Base-by-base conservation (phyloP, 2,329 filamentous ascomycete species). In the Fusarium verrucosum region DNA sequence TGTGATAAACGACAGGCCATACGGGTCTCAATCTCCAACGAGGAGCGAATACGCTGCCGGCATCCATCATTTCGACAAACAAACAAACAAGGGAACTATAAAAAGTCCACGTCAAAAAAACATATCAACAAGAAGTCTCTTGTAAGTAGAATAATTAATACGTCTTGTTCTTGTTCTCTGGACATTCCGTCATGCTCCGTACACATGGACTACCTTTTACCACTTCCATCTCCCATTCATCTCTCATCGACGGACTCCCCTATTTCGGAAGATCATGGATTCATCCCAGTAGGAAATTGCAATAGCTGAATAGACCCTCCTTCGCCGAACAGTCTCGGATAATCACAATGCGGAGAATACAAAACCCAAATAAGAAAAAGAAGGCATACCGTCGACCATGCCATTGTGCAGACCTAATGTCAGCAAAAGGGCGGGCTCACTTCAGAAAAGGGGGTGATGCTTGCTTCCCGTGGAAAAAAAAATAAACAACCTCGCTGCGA, bases 161-260 rank as follows among this genome's bases (percentile, higher is more conserved):
- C 32, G 37, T 54, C 33, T 59, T 58, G 58, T 56, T 59, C 53
- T 47, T 37, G 26, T 30, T 28, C 17, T 47, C 33, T 59, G 19
- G 20, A 51, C 56, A 65, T 66, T 58, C 57, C 62, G 58, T 69
- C 65, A 67, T 70, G 54, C 50, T 59, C 46, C 66, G 56, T 69
- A 67, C 50, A 65, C 51, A 54, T 50, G 44, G 36, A 33, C 37
- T 50, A 32, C 47, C 43, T 43, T 56, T 58, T 33, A 26, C 55
- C 30, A 35, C 33, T 26, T 46, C 33, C 58, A n/a, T 44, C 17
- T 50, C 22, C 32, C 35, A 23, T 45, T 45, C 28, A 38, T 42
- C 20, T 25, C 44, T 56, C 44, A 19, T 43, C 14, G 23, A 43
- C 10, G n/a, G 13, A 10, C 17, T 42, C 26, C 46, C n/a, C 22